Evolutionary conservation across 768 basidiomycete genomes (phyloP).

Genomic region (Leccinellum rugosiceps): DNA sequence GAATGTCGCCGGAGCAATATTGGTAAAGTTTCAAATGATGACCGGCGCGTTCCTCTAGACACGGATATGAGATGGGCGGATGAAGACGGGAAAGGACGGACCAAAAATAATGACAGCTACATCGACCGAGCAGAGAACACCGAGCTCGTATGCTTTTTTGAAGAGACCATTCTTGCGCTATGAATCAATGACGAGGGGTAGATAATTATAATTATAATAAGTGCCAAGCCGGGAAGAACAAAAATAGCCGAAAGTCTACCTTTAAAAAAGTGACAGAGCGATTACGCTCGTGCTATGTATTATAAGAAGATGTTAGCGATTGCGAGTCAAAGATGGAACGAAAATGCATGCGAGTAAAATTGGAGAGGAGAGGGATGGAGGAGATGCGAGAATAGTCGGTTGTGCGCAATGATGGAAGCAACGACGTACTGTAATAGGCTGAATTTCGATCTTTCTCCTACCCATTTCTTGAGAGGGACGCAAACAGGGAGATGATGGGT

Average conservation of each 20-base stretch:
- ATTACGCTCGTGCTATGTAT: conserved; percentile 81
- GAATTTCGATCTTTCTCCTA: conserved; percentile 78
- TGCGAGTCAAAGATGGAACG: conserved; percentile 31
- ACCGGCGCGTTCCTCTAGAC: conserved; percentile 68
- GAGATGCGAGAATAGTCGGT: conserved; percentile 21
- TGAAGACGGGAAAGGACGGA: conserved; percentile 32
- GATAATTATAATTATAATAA: conserved; percentile 31
- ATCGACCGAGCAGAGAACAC: conserved; percentile 86
- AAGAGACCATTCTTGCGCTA: conserved; percentile 89
- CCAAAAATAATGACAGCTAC: conserved; percentile 88
- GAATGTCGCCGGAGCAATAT: conserved; percentile 71
- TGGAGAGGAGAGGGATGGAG: conserved; percentile 22
- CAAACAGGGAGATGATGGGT: conserved; percentile 18
- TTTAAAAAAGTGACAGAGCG: conserved; percentile 90
- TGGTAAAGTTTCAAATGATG: conserved; percentile 82
- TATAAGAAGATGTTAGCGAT: conserved; percentile 37
- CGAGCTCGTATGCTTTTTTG: conserved; percentile 89
- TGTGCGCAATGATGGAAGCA: conserved; percentile 5
- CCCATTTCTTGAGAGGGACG: conserved; percentile 46
- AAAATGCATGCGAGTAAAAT: conserved; percentile 26
- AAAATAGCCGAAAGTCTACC: conserved; percentile 69
- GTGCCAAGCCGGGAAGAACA: conserved; percentile 39
- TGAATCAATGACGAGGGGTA: conserved; percentile 16
- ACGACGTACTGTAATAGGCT: conserved; percentile 70
- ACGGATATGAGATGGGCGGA: background rate